Base-by-base conservation (phyloP, 2,329 filamentous ascomycete species). In the Cladosporium phlei region DNA sequence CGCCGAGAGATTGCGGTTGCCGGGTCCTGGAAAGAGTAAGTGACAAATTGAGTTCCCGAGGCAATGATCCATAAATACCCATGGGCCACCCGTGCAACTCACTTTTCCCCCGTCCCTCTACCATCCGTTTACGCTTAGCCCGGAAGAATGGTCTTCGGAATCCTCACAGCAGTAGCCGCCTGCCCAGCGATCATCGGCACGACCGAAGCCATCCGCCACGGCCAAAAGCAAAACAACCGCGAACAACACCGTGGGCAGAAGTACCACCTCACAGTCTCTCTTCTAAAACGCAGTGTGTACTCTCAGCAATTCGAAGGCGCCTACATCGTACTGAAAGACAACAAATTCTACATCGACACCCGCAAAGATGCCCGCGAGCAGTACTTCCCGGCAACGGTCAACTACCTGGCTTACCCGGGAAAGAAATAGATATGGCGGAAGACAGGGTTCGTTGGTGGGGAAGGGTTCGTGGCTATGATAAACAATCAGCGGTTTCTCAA, bases 161-260 rank as follows among this genome's bases (percentile, higher is more conserved):
- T 63, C 33, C 37, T 64, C 14, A 56, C 61, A 7, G 60, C 61
- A 4, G 56, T 64, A 11, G 61, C 58, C 27, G 61, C 61, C 25
- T 55, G 51, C 34, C 62, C 63, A 16, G 62, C 62, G 4, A 65
- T 65, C 46, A 55, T 65, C 25, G 63, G 62, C 34, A 66, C 63
- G 2, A 64, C 60, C 20, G 63, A 65, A 54, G 63, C 60, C 20
- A 52, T 66, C 17, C 54, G 59, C 3, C 54, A 58, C 30, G 61
- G 61, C 16, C 61, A 66, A 39, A 56, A 55, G 22, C 38, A 60
- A 43, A 65, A 64, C 44, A 42, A 52, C 34, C 56, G 58, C 25
- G 62, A 66, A 47, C 55, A 61, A 33, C 58, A 65, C 33, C 55
- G 62, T 14, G 59, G 61, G 27, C 54, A 57, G 3, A 64, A 63